Evolutionary conservation across 2,329 filamentous ascomycete species (phyloP), one percentile per base, ranked within the genome.

Genomic region (Blastomyces gilchristii): DNA sequence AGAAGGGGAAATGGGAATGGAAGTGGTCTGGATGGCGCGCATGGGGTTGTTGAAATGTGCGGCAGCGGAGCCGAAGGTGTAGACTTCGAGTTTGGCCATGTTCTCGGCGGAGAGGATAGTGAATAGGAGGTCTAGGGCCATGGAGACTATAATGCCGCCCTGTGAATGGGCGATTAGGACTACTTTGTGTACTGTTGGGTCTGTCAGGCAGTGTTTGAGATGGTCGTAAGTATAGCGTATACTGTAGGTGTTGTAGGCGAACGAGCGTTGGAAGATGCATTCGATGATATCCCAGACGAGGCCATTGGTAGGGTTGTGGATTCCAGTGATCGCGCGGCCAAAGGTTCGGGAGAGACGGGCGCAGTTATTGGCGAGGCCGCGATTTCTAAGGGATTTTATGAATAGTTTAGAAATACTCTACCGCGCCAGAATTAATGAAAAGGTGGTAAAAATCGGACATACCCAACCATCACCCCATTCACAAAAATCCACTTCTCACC

Each of bases 21-120:
- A 69, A 63, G 74, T 68, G 34, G 73, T 72, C 18, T 70, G 71
- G n/a, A 71, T 63, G 0, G 77, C 68, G 63, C 82, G 81, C 67
- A 84, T 82, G 0, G 89, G 89, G 66, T 91, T 90, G 73, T 91
- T 91, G 78, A 91, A 92, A 72, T 92, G 88, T 69, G 90, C 90
- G 0, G 89, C 87, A 0, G 88, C 89, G 63, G 85, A 88, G 37
- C 88, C 89, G 71, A 93, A 93, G 0, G 89, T 92, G 73, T 82
- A 82, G 14, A 93, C 83, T 73, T 93, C 89, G 0, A 91, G 80
- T 68, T 90, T 88, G 1, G 79, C 74, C 6, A 91, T 77, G 3
- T 87, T 76, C 65, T 87, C 81, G 63, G 86, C 84, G 0, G 87
- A 83, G 14, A 90, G 75, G 70, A 91, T 88, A 66, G 87, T 85